phyloP scores from a whole-genome alignment of 2,329 filamentous ascomycete genomes.

The Stagonosporopsis tanaceti region DNA sequence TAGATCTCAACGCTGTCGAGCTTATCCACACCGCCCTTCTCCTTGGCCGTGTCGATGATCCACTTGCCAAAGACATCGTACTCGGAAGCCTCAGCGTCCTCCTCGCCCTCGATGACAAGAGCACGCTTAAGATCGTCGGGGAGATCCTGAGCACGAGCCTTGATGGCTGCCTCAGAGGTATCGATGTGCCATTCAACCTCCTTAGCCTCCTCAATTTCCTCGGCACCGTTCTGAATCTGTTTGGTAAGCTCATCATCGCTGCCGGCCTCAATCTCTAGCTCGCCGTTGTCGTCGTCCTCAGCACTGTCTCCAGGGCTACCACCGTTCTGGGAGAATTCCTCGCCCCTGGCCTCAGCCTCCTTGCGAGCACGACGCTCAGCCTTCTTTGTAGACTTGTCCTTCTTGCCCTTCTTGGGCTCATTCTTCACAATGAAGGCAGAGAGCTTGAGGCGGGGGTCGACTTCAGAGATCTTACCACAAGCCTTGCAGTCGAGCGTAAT shows the following conservation, averaged over 20 bases:
- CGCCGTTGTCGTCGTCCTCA: constrained; percentile 71
- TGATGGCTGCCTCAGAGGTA: constrained; percentile 93
- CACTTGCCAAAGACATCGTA: constrained; percentile 95
- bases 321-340: constrained; percentile 61
- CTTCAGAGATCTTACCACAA: constrained; percentile 90
- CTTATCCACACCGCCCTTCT: constrained; percentile 75
- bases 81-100: constrained; percentile 81
- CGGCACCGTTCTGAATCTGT: constrained; percentile 71
- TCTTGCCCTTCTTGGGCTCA: constrained; percentile 90
- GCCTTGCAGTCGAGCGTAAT: constrained; percentile 98
- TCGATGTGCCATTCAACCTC: constrained; percentile 96
- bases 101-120: constrained; percentile 82
- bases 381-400: constrained; percentile 95
- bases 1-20: constrained; percentile 92
- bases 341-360: constrained; percentile 67
- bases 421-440: constrained; percentile 98
- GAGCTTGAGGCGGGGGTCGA: constrained; percentile 93
- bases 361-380: constrained; percentile 86
- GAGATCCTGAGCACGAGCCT: constrained; percentile 89
- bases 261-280: constrained; percentile 71
- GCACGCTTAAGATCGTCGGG: constrained; percentile 95
- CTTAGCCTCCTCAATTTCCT: constrained; percentile 79
- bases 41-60: constrained; percentile 79
- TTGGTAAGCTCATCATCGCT: constrained; percentile 94
- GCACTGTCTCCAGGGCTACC: constrained; percentile 72